Evolutionary conservation across 495 filamentous ascomycete species (phyloP), one percentile per base, ranked within the genome.

Genomic region (Apiosordaria backusii): DNA sequence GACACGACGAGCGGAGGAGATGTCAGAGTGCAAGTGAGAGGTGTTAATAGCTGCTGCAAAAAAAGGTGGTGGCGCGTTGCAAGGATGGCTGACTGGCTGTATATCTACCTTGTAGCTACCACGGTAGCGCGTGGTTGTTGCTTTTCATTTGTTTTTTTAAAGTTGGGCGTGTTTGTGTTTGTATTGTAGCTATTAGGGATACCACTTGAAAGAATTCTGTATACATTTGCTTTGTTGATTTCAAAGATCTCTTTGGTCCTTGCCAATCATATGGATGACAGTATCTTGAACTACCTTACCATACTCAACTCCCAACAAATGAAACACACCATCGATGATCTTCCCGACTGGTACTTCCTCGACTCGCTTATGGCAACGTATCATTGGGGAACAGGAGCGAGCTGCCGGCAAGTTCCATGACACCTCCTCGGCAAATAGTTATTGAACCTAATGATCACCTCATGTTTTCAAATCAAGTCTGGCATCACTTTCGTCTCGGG

Each of bases 141-240:
- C 0, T 45, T 45, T 45, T 45, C 35, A 7, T 45, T 45, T 45
- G 35, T 45, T 15, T 45, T 29, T 45, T 45, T 13, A 7, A 45
- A 15, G 2, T 15, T 7, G 35, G 35, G 6, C 6, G 5, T 7
- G 5, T 45, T 45, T 45, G 35, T 13, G 13, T 13, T 45, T 45
- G 22, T 15, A 23, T 57, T 54, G 24, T 60, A 50, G 26, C 61
- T 57, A 45, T 61, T 65, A 54, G 26, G 25, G 64, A 65, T 59
- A 54, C 45, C 45, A 59, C 50, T 61, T 65, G 58, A 35, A 27
- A 19, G 22, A 55, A 19, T 50, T 55, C 16, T 35, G 10, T 63
- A 29, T 54, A 18, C 19, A 24, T 52, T 27, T 29, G 24, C 18
- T 16, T 4, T 21, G 29, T 19, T 23, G 10, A 23, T 9, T 24